A percentile compares a stretch with the other conserved stretches of the same genome.
These are phyloP conservation scores for Diplodia corticola DNA, from an alignment of 2,329 filamentous ascomycete genomes.

Conservation along the genomic window DNA sequence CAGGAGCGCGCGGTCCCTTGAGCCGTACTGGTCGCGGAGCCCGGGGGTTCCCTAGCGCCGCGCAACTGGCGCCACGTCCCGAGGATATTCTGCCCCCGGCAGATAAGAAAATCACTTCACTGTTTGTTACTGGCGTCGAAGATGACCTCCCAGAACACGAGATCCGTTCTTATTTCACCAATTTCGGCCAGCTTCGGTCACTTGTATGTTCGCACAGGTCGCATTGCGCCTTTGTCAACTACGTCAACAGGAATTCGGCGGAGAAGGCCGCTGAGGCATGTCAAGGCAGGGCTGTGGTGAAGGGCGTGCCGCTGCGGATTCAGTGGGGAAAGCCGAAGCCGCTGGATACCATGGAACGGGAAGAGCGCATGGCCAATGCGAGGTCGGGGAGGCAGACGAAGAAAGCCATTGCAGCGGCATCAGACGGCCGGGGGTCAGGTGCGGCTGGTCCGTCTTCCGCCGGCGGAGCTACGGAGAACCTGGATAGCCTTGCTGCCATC, in stretches of 20 bases:
- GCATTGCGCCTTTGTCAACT: slow-evolving; percentile 97
- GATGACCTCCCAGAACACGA: slow-evolving; percentile 94
- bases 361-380: slow-evolving; percentile 78
- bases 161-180: slow-evolving; percentile 84
- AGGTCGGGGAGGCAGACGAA: slow-evolving; percentile 64
- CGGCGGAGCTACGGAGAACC: slow-evolving; percentile 45
- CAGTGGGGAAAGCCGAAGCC: slow-evolving; percentile 93
- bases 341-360: slow-evolving; percentile 85
- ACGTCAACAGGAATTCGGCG: slow-evolving; percentile 77
- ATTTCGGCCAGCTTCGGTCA: slow-evolving; percentile 86
- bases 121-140: slow-evolving; percentile 94
- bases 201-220: slow-evolving; percentile 95
- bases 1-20: slow-evolving; percentile 44
- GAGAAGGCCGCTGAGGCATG: slow-evolving; percentile 83
- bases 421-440: slow-evolving; percentile 26
- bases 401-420: slow-evolving; percentile 30
- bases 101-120: slow-evolving; percentile 83
- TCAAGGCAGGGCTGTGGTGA: slow-evolving; percentile 84
- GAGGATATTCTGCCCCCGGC: slow-evolving; percentile 83
- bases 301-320: slow-evolving; percentile 85
- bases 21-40: slow-evolving; percentile 47
- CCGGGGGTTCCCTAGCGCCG: slow-evolving; percentile 64
- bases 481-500: slow-evolving; percentile 53
- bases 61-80: slow-evolving; percentile 75
- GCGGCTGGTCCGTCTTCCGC: slow-evolving; percentile 40